phyloP scores from a whole-genome alignment of 805 yeast genomes.

The Candida pseudoglaebosa region DNA sequence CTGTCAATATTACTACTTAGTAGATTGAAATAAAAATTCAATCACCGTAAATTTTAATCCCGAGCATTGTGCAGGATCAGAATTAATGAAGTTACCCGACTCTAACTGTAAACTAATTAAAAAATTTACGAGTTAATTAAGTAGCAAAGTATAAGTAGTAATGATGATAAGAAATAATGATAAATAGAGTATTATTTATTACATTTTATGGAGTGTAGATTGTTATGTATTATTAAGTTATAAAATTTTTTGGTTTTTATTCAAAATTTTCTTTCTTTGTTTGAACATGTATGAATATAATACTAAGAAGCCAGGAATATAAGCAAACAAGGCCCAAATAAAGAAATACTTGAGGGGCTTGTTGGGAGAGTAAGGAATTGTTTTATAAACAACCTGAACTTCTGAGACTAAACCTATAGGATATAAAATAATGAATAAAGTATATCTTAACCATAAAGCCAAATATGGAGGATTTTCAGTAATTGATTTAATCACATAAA shows the following conservation, averaged over 20 bases:
- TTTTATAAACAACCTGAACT: conserved; percentile 22
- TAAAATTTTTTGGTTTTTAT: background rate
- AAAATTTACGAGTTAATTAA: no score
- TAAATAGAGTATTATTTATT: conserved; percentile 1
- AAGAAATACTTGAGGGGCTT: conserved; percentile 14
- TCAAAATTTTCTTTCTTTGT: conserved; percentile 22
- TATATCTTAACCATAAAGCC: conserved; percentile 26
- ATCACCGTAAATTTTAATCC: background rate
- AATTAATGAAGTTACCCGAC: no score
- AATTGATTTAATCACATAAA: conserved; percentile 19
- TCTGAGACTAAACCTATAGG: conserved; percentile 28
- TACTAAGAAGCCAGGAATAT: conserved; percentile 27
- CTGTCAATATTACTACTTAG: background rate
- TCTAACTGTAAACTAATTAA: no score
- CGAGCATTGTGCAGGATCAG: background rate
- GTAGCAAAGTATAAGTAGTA: no score
- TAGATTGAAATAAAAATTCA: background rate
- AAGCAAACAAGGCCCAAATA: conserved; percentile 18
- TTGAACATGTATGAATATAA: conserved; percentile 28
- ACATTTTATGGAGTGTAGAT: background rate
- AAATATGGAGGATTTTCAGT: conserved; percentile 12
- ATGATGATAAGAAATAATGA: no score
- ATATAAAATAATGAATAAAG: conserved; percentile 25
- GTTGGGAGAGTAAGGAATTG: conserved; percentile 10
- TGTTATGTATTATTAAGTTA: no score